Base-by-base conservation (phyloP, 2,329 filamentous ascomycete species). In the Diaporthe citriasiana region DNA sequence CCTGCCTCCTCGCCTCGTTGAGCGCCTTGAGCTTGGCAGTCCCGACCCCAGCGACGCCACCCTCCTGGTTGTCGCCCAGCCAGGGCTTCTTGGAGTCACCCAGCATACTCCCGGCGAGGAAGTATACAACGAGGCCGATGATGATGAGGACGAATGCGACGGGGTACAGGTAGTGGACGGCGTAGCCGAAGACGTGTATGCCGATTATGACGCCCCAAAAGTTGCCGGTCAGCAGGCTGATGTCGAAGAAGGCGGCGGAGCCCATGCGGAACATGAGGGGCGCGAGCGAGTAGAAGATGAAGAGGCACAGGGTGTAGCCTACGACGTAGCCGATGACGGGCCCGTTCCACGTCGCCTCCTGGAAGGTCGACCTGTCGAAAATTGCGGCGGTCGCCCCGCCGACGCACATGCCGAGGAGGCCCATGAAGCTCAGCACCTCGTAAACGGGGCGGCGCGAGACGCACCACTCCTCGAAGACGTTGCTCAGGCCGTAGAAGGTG, bases 161-260 rank as follows among this genome's bases (percentile, higher is more conserved):
- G 7, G 97, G 96, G 84, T 99, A 99, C 85, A 98, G 89, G 88
- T 91, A 98, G 85, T 98, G 94, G 73, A 99, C 91, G 53, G 84
- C 84, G 78, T 93, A 90, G 57, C 93, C 91, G 80, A 99, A 97
- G 65, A 98, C 94, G 81, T 92, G 89, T 78, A 97, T 91, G 66
- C 97, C 97, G 78, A 99, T 96, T 78, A 97, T 93, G 76, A 97
- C 93, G 77, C 95, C 95, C 97, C 97, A 99, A 86, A 98, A 98
- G 85, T 97, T 98, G 79, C 92, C 94, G 2, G 97, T 98, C 75
- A 99, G 87, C 77, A 99, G 87, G 10, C 93, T 96, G 80, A 98
- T 97, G 84, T 99, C 97, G 87, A 98, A 97, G 85, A 99, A 98
- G 27, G 95, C 96, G 3, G 97, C 97, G 22, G 91, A 94, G 38